Conservation (phyloP, 1,284 basidiomycete species). For the Hemileccinum hortonii region DNA sequence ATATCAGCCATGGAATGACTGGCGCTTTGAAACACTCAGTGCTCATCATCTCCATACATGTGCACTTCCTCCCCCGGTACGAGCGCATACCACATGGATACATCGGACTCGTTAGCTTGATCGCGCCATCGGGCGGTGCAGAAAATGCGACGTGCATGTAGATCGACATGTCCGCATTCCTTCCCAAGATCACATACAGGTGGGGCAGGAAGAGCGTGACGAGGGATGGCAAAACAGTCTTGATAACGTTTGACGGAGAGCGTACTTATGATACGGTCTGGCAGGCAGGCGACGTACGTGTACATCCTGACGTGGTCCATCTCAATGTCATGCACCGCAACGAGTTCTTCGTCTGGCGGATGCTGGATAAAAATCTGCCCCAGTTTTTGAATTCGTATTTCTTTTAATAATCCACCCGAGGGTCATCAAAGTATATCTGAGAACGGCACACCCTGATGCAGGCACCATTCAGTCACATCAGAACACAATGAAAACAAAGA, state of each 20-base stretch:
- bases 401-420: not conserved
- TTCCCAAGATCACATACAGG: slow-evolving; percentile 59
- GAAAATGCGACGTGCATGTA: slow-evolving; percentile 21
- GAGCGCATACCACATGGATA: slow-evolving; percentile 41
- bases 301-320: slow-evolving; percentile 91
- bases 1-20: not conserved
- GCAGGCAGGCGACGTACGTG: slow-evolving; percentile 41
- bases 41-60: slow-evolving; percentile 36
- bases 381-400: too few relatives aligned
- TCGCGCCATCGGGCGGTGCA: slow-evolving; percentile 16
- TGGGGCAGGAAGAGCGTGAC: slow-evolving; percentile 61
- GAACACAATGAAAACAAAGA: not conserved
- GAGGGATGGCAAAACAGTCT: slow-evolving; percentile 74
- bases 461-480: not conserved
- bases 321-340: slow-evolving; percentile 61
- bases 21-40: not conserved
- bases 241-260: not conserved
- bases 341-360: slow-evolving; percentile 88
- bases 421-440: not conserved
- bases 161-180: slow-evolving; percentile 43
- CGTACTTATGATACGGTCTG: not conserved
- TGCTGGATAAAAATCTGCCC: slow-evolving; percentile 75
- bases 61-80: slow-evolving; percentile 37
- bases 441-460: slow-evolving; percentile 51
- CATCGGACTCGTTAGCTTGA: slow-evolving; percentile 17